phyloP scores from a whole-genome alignment of 495 filamentous ascomycete species.

The Aspergillus nanangensis region DNA sequence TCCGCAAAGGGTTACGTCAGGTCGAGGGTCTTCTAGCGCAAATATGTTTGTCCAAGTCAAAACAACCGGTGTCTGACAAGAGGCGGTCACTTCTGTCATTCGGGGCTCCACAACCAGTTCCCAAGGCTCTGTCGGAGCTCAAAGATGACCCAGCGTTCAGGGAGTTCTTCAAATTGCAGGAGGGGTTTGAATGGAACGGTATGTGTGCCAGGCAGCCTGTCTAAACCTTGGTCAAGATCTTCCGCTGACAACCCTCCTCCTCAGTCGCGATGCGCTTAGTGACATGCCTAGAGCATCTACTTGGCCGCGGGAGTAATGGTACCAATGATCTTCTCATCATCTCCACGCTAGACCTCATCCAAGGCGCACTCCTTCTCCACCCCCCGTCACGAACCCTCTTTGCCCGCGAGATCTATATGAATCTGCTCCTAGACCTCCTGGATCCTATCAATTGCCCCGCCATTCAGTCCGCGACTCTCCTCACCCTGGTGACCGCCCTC shows the following conservation, averaged over 20 bases:
- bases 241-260: too few relatives aligned
- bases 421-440: conserved; percentile 89
- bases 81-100: conserved; percentile 34
- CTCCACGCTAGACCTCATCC: conserved; percentile 82
- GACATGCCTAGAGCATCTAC: conserved; percentile 78
- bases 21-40: conserved; percentile 94
- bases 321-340: conserved; percentile 88
- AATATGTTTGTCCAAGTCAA: conserved; percentile 75
- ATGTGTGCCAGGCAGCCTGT: conserved; percentile 12
- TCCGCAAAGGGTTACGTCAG: conserved; percentile 90
- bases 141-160: conserved; percentile 84
- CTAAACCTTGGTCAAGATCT: too few relatives aligned
- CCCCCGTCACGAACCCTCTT: conserved; percentile 89
- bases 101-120: conserved; percentile 35
- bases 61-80: conserved; percentile 38
- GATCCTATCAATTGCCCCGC: conserved; percentile 88
- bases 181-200: conserved; percentile 97
- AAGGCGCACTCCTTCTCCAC: conserved; percentile 86
- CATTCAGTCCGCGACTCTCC: conserved; percentile 82
- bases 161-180: conserved; percentile 95
- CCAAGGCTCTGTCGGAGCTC: conserved; percentile 67
- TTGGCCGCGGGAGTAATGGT: conserved; percentile 72
- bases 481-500: conserved; percentile 84
- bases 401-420: conserved; percentile 90
- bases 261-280: conserved; percentile 80